Evolutionary conservation across 179 eudicot genomes (phyloP).

Genomic region (Patellifolia procumbens): DNA sequence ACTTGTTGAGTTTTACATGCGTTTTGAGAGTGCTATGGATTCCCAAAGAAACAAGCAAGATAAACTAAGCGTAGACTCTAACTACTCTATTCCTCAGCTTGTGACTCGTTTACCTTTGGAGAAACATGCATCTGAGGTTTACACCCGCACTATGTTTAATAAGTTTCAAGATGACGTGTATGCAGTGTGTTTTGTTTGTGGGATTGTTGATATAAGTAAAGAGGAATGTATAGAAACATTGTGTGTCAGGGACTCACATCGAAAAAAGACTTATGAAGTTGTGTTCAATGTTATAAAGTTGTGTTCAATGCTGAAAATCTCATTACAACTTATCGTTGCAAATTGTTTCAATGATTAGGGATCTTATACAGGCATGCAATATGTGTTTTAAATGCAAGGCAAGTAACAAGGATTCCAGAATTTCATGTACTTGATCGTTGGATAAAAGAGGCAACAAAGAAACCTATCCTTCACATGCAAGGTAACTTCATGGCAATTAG

Average conservation of each 20-base stretch:
- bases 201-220: background rate
- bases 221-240: background rate
- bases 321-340: background rate
- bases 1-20: constrained; percentile 5
- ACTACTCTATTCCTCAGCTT: background rate
- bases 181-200: background rate
- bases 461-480: background rate
- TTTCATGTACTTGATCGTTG: background rate
- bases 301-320: background rate
- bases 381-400: background rate
- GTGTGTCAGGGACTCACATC: background rate
- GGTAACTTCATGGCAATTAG: background rate
- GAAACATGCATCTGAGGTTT: background rate
- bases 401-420: background rate
- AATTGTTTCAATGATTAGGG: background rate
- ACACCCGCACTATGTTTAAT: background rate
- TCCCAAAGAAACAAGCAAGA: background rate
- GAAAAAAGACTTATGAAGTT: no score
- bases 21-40: constrained; percentile 12
- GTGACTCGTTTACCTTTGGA: no score
- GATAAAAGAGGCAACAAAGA: background rate
- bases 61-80: background rate
- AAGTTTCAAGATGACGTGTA: background rate
- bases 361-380: background rate
- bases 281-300: no score